Evolutionary conservation across 2,329 filamentous ascomycete genomes (phyloP).

Genomic region (Ophiostoma populinum): DNA sequence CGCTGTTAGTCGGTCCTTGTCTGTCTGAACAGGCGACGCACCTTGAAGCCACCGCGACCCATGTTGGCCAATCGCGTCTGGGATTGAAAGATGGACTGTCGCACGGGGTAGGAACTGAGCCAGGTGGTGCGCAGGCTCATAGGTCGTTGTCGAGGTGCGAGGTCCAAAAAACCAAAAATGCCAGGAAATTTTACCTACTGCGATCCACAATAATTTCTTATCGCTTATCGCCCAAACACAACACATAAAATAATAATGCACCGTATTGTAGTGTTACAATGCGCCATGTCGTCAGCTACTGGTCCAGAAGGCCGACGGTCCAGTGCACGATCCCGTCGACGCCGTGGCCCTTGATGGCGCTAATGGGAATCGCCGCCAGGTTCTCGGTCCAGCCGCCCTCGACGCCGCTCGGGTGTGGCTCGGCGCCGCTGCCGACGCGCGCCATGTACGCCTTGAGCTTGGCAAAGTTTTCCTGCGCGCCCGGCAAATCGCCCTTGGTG

Average conservation of each 20-base stretch:
- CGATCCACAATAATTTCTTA: not conserved
- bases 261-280: too few relatives aligned
- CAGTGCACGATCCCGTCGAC: slow-evolving; percentile 58
- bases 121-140: not conserved
- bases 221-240: not conserved
- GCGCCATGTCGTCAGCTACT: too few relatives aligned
- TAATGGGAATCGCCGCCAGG: slow-evolving; percentile 64
- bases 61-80: slow-evolving; percentile 4
- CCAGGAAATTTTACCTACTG: not conserved
- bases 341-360: slow-evolving; percentile 75
- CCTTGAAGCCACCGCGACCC: slow-evolving; percentile 12
- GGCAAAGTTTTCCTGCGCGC: slow-evolving; percentile 62
- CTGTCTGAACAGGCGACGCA: too few relatives aligned
- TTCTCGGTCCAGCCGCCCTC: slow-evolving; percentile 39
- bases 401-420: slow-evolving; percentile 56
- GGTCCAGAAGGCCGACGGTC: slow-evolving; percentile 50
- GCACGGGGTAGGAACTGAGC: not conserved
- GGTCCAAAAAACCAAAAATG: not conserved
- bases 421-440: slow-evolving; percentile 41
- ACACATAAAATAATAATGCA: too few relatives aligned
- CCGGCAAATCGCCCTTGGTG: slow-evolving; percentile 74
- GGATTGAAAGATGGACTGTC: not conserved
- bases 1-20: not conserved
- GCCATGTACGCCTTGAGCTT: slow-evolving; percentile 54
- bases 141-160: not conserved